phyloP scores from a whole-genome alignment of 495 filamentous ascomycete species.

The Penicillium mononematosum region DNA sequence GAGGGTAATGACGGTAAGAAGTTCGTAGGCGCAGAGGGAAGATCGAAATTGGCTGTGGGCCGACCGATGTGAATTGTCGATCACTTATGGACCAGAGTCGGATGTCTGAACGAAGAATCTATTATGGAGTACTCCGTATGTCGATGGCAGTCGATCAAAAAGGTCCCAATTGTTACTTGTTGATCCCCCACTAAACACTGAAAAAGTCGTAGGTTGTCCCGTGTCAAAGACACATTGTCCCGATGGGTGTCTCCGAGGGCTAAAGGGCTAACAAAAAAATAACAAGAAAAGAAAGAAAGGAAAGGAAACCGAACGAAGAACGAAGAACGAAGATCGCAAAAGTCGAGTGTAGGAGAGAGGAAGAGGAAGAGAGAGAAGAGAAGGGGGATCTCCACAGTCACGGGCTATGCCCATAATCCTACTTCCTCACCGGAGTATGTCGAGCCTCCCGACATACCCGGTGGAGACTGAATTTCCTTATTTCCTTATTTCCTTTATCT shows the following conservation, averaged over 20 bases:
- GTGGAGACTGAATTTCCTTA: conserved; percentile 10
- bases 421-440: conserved; percentile 13
- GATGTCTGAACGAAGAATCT: neutral
- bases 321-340: neutral
- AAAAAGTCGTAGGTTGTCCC: conserved; percentile 1
- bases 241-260: neutral
- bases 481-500: conserved; percentile 3
- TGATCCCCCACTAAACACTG: conserved; percentile 17
- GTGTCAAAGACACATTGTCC: conserved; percentile 21
- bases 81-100: conserved; percentile 11
- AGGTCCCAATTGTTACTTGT: conserved; percentile 5
- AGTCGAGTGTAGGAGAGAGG: neutral
- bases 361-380: neutral
- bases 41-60: conserved; percentile 11
- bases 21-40: neutral
- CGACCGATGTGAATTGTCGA: conserved; percentile 24
- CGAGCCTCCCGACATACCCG: conserved; percentile 14
- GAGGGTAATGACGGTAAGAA: neutral
- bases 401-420: neutral
- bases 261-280: neutral
- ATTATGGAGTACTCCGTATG: neutral
- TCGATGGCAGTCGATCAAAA: neutral
- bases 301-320: neutral
- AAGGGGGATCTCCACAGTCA: conserved; percentile 6
- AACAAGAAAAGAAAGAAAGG: neutral